Evolutionary conservation across 2,329 filamentous ascomycete species (phyloP).

Genomic region (Fusarium robinianum): DNA sequence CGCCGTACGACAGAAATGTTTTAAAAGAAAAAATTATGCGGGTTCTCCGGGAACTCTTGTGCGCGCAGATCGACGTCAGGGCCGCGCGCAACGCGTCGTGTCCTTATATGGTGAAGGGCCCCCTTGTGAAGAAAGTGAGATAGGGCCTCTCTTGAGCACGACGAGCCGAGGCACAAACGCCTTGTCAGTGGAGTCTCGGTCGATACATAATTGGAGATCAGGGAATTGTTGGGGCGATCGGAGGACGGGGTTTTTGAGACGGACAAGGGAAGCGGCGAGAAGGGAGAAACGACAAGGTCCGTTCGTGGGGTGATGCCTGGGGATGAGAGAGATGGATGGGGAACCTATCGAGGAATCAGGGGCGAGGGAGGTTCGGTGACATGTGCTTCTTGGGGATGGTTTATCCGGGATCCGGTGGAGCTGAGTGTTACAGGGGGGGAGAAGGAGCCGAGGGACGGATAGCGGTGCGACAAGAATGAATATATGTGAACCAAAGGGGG

Average conservation of each 20-base stretch:
- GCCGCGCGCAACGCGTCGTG: too few relatives aligned
- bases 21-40: too few relatives aligned
- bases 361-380: background rate
- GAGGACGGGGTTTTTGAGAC: too few relatives aligned
- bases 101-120: too few relatives aligned
- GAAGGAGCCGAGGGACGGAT: too few relatives aligned
- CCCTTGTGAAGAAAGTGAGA: too few relatives aligned
- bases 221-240: conserved; percentile 12
- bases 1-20: too few relatives aligned
- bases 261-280: background rate
- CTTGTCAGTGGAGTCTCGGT: conserved; percentile 21
- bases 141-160: conserved; percentile 1
- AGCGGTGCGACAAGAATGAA: too few relatives aligned
- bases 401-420: background rate
- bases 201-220: conserved; percentile 10
- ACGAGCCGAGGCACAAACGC: conserved; percentile 30
- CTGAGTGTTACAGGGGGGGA: background rate
- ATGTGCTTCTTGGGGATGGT: background rate
- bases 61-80: too few relatives aligned
- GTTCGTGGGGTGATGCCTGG: too few relatives aligned
- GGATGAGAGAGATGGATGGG: background rate
- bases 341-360: background rate
- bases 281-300: background rate
- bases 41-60: too few relatives aligned
- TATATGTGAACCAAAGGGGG: too few relatives aligned